Evolutionary conservation across 345 rosid species (phyloP), one percentile per base, ranked within the genome.

Genomic region (Gossypium stocksii): DNA sequence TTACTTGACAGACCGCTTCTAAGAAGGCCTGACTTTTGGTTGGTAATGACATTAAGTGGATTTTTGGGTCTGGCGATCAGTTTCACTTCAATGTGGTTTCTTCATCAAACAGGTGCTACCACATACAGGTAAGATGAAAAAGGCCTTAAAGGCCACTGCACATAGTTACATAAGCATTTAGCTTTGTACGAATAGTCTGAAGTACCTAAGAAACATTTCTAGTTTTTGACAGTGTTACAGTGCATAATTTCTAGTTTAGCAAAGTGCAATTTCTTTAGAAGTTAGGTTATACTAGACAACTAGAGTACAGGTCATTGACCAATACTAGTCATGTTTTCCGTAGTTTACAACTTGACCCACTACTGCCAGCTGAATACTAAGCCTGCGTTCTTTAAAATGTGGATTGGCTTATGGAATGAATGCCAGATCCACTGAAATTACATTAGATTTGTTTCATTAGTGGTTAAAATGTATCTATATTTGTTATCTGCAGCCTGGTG

Each of bases 31-130:
- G 67, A 72, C 81, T 95, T 95, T 81, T 95, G 99, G 99, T 68
- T 89, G 78, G 97, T 95, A 44, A 86, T 85, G 80, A 93, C 99
- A 34, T 82, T 93, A 29, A 93, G 99, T 80, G 99, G 99, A 74
- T 85, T 93, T 74, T 81, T 95, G 72, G 99, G 99, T 65, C 87
- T 95, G 66, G 99, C 97, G 44, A 95, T 95, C 82, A 95, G 99
- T 88, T 93, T 95, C 84, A 86, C 97, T 77, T 95, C 99, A 17
- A 90, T 95, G 97, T 95, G 99, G 99, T 95, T 95, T 89, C 98
- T 95, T 82, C 97, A 93, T 81, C 98, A 95, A 82, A 95, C 99
- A 10, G 97, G 98, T 66, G 99, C 98, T 25, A 95, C 99, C 62
- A 95, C 99, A 2, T 93, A 93, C 84, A 95, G 99, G 99, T 90